These are phyloP conservation scores for Aquilaria sinensis DNA, from an alignment of 345 rosid species.

Conservation along the genomic window DNA sequence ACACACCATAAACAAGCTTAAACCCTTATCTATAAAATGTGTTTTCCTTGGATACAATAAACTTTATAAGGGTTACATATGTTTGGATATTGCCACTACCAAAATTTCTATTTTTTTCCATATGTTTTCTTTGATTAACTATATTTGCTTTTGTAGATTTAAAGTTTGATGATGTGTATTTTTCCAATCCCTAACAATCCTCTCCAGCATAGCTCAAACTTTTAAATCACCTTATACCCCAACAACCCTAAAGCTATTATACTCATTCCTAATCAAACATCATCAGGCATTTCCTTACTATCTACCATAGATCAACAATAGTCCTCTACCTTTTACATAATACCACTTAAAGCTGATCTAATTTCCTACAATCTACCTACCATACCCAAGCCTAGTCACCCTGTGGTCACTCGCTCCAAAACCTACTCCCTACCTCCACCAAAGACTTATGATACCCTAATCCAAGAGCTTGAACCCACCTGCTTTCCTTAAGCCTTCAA, in stretches of 20 bases:
- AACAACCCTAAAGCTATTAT: not conserved
- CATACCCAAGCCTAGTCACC: not conserved
- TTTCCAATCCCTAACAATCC: not conserved
- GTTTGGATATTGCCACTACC: not conserved
- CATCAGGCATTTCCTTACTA: not conserved
- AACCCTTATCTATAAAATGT: not conserved
- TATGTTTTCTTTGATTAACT: not conserved
- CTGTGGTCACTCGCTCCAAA: not conserved
- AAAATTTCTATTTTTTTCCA: not conserved
- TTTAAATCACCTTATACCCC: not conserved
- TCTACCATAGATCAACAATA: not conserved
- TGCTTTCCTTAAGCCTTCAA: not conserved
- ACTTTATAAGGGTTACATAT: not conserved
- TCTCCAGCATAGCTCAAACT: not conserved
- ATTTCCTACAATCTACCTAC: not conserved
- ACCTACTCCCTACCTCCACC: not conserved
- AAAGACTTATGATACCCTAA: not conserved
- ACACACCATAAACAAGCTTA: not conserved
- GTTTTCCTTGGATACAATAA: not conserved
- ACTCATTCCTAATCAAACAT: not conserved
- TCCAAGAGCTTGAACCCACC: not conserved
- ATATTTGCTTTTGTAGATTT: not conserved
- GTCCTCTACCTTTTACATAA: not conserved
- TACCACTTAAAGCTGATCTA: not conserved
- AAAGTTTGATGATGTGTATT: not conserved